Evolutionary conservation across 2,329 filamentous ascomycete genomes (phyloP), one percentile per base, ranked within the genome.

Genomic region (Diaporthe capsici): DNA sequence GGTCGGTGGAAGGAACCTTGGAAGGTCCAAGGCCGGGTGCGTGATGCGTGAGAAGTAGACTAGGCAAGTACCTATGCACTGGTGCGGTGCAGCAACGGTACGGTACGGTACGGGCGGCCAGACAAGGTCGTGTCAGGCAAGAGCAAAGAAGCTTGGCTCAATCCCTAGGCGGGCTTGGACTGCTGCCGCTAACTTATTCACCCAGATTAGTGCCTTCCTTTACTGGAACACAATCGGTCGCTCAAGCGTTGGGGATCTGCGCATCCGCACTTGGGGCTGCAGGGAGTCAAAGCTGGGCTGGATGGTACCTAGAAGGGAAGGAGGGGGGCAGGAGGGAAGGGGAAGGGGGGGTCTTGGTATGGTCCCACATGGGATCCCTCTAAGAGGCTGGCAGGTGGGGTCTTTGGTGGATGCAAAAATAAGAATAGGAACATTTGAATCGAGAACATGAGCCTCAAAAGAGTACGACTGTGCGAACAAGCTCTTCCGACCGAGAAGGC

Each of bases 121-220:
- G 63, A 34, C 63, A 68, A 25, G 47, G 25, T 68, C 65, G 65
- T 68, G 65, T 68, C 65, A 68, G 65, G 65, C 47, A 68, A 68
- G 31, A 39, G 65, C 47, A 22, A 39, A 68, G 47, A 68, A 68
- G 65, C 65, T 68, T 68, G 65, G 65, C 65, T 68, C 47, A 68
- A 68, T 68, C 65, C 65, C 65, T 68, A 68, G 65, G 65, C 47
- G 31, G 34, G 31, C 65, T 68, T 68, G 65, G 65, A 20, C 65
- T 53, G 47, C 44, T 53, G 65, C 65, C 65, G 22, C 65, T 68
- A 42, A 31, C 22, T 68, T 25, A 53, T 68, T 68, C 63, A 25
- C 63, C 47, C 63, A 68, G 47, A 53, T 68, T 68, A 68, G 65
- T 53, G 47, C 65, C 31, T 53, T 53, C 65, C 47, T 68, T 68